A percentile compares a stretch with the other conserved stretches of the same genome.
phyloP scores from a whole-genome alignment of 1,139 yeast species.

The Scheffersomyces segobiensis region DNA sequence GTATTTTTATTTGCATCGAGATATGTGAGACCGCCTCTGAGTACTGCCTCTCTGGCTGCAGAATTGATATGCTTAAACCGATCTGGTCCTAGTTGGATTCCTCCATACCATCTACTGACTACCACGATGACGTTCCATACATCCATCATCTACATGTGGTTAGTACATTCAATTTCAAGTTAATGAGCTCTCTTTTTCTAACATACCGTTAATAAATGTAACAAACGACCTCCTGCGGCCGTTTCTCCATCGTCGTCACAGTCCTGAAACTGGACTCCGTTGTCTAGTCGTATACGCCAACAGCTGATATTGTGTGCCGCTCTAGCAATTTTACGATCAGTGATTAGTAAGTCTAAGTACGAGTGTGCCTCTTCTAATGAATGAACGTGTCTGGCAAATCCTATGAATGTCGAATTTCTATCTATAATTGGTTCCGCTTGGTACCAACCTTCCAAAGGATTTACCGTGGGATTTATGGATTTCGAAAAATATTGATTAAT shows the following conservation, averaged over 20 bases:
- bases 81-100: slow-evolving; percentile 88
- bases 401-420: slow-evolving; percentile 84
- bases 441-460: slow-evolving; percentile 69
- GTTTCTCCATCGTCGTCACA: slow-evolving; percentile 98
- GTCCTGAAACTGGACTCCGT: slow-evolving; percentile 67
- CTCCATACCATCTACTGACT: slow-evolving; percentile 94
- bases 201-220: slow-evolving; percentile 71
- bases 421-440: slow-evolving; percentile 77
- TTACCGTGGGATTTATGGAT: slow-evolving; percentile 11
- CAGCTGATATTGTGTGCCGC: slow-evolving; percentile 85
- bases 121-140: slow-evolving; percentile 85
- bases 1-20: background rate
- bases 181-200: background rate
- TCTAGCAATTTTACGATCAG: slow-evolving; percentile 65
- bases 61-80: slow-evolving; percentile 91
- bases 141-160: slow-evolving; percentile 56
- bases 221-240: slow-evolving; percentile 89
- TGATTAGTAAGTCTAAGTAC: slow-evolving; percentile 50
- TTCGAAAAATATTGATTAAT: background rate
- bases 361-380: slow-evolving; percentile 66
- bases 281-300: slow-evolving; percentile 65
- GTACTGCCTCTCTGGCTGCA: slow-evolving; percentile 81
- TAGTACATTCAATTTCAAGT: background rate
- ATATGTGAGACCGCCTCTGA: slow-evolving; percentile 57
- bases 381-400: slow-evolving; percentile 61